phyloP scores from a whole-genome alignment of 2,329 filamentous ascomycete genomes.

The Phoma herbarum region DNA sequence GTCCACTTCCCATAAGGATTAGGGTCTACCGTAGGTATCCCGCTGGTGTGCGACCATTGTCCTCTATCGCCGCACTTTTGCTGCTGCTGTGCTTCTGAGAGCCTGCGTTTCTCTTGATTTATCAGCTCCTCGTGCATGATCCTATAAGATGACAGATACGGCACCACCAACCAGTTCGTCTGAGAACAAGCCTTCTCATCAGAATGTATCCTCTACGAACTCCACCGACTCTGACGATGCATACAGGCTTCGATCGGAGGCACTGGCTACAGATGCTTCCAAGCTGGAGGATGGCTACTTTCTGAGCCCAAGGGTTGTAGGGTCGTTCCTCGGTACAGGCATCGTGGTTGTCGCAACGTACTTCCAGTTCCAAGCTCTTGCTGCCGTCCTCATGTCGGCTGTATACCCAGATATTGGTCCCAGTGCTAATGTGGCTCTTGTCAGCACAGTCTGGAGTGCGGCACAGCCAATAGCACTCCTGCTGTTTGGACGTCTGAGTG shows the following conservation, averaged over 20 bases:
- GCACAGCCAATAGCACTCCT: conserved; percentile 23
- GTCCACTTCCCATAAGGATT: not conserved
- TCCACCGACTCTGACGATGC: conserved; percentile 22
- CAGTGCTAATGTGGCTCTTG: conserved; percentile 21
- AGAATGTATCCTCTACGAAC: conserved; percentile 6
- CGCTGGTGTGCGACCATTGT: not conserved
- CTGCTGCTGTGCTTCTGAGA: not conserved
- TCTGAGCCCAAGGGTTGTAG: conserved; percentile 21
- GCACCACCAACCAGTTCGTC: not conserved
- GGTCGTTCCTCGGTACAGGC: conserved; percentile 26
- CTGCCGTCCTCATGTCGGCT: conserved; percentile 17
- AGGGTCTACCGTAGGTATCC: not conserved
- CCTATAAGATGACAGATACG: not conserved
- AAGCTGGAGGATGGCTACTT: conserved; percentile 23
- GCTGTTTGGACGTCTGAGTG: conserved; percentile 25
- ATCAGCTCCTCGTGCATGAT: not conserved
- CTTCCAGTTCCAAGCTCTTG: conserved; percentile 28
- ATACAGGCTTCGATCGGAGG: conserved; percentile 22
- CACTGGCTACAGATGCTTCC: conserved; percentile 19
- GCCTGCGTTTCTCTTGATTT: not conserved
- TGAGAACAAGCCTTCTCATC: not conserved
- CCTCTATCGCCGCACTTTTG: not conserved
- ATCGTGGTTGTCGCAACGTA: conserved; percentile 28
- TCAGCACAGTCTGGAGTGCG: conserved; percentile 21
- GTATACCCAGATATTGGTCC: conserved; percentile 27